phyloP scores from a whole-genome alignment of 2,329 filamentous ascomycete genomes.

The Phaeoacremonium minimum region DNA sequence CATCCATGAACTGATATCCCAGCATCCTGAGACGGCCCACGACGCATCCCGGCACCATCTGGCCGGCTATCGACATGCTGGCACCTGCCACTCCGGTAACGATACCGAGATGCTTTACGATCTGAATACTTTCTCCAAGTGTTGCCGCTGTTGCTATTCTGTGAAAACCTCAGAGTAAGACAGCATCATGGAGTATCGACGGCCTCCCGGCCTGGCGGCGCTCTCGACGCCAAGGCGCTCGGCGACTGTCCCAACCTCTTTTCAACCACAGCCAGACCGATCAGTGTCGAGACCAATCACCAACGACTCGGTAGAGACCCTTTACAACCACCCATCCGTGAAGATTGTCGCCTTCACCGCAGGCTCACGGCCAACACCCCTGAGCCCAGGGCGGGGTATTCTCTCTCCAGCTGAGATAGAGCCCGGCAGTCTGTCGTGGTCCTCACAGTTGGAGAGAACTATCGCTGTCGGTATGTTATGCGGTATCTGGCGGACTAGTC shows the following conservation, averaged over 20 bases:
- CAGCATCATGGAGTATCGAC: conserved; percentile 8
- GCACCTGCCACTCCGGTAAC: too few relatives aligned
- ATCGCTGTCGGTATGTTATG: conserved; percentile 65
- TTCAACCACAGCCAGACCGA: conserved; percentile 29
- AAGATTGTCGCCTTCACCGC: conserved; percentile 60
- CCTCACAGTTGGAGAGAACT: conserved; percentile 72
- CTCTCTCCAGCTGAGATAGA: conserved; percentile 35
- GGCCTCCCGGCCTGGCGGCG: conserved; percentile 3
- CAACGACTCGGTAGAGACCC: conserved; percentile 54
- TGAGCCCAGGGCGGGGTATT: conserved; percentile 24
- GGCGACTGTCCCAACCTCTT: conserved; percentile 18
- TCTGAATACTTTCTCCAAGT: background rate
- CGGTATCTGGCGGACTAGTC: background rate
- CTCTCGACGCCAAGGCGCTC: conserved; percentile 17
- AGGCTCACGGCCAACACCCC: conserved; percentile 22
- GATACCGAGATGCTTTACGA: background rate
- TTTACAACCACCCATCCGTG: conserved; percentile 69
- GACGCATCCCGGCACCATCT: background rate
- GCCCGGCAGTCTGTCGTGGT: conserved; percentile 66
- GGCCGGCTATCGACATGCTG: background rate
- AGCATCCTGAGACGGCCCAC: background rate
- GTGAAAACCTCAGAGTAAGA: background rate
- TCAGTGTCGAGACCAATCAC: conserved; percentile 15
- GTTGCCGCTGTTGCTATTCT: background rate
- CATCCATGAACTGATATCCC: background rate